Conservation (phyloP, 1,284 basidiomycete species). For the Apiotrichum brassicae region DNA sequence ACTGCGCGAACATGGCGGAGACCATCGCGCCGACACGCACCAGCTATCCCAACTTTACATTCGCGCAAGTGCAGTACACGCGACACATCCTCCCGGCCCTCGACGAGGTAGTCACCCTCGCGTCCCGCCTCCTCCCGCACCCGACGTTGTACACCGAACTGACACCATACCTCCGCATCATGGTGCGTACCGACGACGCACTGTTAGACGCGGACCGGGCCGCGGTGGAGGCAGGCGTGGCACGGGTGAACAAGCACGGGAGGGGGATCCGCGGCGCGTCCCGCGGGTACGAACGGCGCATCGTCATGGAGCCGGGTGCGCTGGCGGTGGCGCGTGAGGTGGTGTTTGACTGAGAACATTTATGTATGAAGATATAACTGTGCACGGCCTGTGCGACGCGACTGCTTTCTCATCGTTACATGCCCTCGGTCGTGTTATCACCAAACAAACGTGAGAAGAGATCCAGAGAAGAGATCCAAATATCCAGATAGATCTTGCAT, state of each 20-base stretch:
- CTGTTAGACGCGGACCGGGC: slow-evolving; percentile 34
- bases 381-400: no score
- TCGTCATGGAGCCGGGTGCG: slow-evolving; percentile 12
- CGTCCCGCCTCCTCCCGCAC: slow-evolving; percentile 47
- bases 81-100: slow-evolving; percentile 48
- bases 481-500: no score
- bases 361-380: no score
- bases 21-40: slow-evolving; percentile 37
- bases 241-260: slow-evolving; percentile 35
- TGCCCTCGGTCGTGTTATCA: no score
- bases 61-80: slow-evolving; percentile 26
- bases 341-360: no score
- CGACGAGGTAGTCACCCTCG: slow-evolving; percentile 46
- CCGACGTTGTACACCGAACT: slow-evolving; percentile 60
- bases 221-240: slow-evolving; percentile 25
- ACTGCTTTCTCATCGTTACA: no score
- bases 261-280: slow-evolving; percentile 26
- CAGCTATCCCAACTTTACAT: slow-evolving; percentile 4
- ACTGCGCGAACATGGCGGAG: slow-evolving; percentile 24
- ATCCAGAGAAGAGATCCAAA: no score
- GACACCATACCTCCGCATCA: slow-evolving; percentile 60
- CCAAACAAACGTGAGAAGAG: no score
- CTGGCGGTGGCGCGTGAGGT: slow-evolving; percentile 7
- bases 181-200: slow-evolving; percentile 63
- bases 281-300: slow-evolving; percentile 18